Evolutionary conservation across 2,329 filamentous ascomycete species (phyloP).

Genomic region (Cladophialophora bantiana): DNA sequence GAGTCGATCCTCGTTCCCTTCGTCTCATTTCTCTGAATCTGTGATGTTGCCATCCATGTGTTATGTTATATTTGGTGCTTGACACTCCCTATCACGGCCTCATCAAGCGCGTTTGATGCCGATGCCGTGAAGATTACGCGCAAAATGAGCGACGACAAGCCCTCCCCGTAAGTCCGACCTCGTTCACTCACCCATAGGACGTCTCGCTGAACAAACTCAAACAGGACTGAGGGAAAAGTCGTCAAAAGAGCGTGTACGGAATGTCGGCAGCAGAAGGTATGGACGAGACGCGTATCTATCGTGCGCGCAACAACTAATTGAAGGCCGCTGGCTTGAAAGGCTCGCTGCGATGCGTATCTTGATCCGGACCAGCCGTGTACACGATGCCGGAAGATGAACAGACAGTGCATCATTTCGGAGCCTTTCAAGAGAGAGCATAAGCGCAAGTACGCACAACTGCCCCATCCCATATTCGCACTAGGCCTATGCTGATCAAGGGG

Average conservation of each 20-base stretch:
- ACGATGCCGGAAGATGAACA: conserved; percentile 49
- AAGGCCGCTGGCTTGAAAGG: background rate
- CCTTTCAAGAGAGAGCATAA: conserved; percentile 54
- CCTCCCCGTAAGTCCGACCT: conserved; percentile 24
- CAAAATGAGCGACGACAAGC: conserved; percentile 28
- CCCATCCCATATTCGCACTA: conserved; percentile 37
- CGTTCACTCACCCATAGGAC: background rate
- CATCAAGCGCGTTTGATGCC: background rate
- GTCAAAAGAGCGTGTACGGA: conserved; percentile 53
- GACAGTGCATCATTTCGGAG: conserved; percentile 50
- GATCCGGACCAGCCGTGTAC: conserved; percentile 47
- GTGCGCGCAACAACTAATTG: background rate
- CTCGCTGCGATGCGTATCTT: conserved; percentile 48
- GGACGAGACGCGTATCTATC: background rate
- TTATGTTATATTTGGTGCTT: background rate
- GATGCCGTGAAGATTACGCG: background rate
- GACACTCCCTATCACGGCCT: background rate
- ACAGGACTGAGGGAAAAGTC: conserved; percentile 32
- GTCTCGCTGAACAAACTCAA: background rate
- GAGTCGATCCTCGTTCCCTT: background rate
- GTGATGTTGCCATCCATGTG: background rate
- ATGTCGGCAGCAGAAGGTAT: conserved; percentile 52
- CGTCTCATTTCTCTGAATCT: background rate
- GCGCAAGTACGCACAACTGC: conserved; percentile 41
- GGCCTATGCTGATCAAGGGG: background rate